These are phyloP conservation scores for Teratosphaeria zuluensis DNA, from an alignment of 2,329 filamentous ascomycete genomes.

Conservation along the genomic window DNA sequence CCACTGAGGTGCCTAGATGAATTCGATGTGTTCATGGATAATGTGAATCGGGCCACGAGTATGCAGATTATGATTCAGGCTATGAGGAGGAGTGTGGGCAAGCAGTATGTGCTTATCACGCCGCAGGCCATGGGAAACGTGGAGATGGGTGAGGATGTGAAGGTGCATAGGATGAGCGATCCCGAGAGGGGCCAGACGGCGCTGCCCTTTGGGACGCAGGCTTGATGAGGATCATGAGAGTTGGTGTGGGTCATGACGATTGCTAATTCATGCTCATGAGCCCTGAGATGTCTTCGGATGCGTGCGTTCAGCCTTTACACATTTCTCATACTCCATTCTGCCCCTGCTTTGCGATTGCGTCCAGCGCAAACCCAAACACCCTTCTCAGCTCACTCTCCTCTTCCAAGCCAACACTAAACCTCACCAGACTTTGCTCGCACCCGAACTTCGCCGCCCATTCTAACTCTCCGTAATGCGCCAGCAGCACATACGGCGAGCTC, in stretches of 20 bases:
- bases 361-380: constrained; percentile 60
- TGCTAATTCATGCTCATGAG: background rate
- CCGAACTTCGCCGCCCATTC: constrained; percentile 82
- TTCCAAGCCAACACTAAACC: constrained; percentile 85
- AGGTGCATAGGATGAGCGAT: constrained; percentile 59
- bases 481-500: constrained; percentile 75
- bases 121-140: constrained; percentile 65
- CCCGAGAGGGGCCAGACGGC: constrained; percentile 42
- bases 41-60: constrained; percentile 84
- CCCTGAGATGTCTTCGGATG: background rate
- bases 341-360: constrained; percentile 36
- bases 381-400: constrained; percentile 56
- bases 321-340: background rate
- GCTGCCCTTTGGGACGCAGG: constrained; percentile 23
- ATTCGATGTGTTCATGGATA: constrained; percentile 99
- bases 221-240: background rate
- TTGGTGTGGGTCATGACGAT: background rate
- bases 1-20: constrained; percentile 92
- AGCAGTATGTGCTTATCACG: constrained; percentile 94
- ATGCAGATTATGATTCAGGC: constrained; percentile 88
- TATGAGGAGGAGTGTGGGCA: constrained; percentile 74
- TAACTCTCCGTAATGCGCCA: constrained; percentile 85
- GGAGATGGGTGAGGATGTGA: constrained; percentile 60
- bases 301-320: background rate
- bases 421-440: constrained; percentile 68